Conservation (phyloP, 2,329 filamentous ascomycete genomes). For the Aquanectria penicillioides region DNA sequence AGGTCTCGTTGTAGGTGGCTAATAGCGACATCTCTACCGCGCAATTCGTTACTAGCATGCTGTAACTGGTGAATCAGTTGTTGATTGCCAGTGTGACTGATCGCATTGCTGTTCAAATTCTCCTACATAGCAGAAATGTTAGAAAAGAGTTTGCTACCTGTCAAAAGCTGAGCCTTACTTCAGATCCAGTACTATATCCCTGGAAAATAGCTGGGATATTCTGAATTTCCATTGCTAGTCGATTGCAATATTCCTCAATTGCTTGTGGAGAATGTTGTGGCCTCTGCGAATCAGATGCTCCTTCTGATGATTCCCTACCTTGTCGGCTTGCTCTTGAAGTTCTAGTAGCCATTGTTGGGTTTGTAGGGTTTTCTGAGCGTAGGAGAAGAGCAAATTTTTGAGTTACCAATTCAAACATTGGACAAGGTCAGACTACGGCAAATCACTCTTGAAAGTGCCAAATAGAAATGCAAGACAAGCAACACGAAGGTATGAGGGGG, state of each 20-base stretch:
- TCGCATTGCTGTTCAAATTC: neutral
- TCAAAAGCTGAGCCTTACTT: neutral
- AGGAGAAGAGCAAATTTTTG: neutral
- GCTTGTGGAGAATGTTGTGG: neutral
- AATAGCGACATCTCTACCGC: neutral
- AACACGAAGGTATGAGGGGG: neutral
- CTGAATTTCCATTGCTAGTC: neutral
- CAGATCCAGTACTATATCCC: neutral
- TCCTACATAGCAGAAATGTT: neutral
- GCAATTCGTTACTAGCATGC: neutral
- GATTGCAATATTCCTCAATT: neutral
- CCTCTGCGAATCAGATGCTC: neutral
- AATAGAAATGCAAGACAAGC: neutral
- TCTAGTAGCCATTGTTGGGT: no score
- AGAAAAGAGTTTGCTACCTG: neutral
- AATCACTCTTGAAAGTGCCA: no score
- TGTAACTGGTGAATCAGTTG: neutral
- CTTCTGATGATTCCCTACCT: neutral
- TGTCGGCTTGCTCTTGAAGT: neutral
- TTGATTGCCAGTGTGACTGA: neutral
- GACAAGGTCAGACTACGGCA: neutral
- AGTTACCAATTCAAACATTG: neutral
- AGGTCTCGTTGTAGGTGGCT: neutral
- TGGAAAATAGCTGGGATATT: neutral
- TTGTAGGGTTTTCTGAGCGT: neutral